Evolutionary conservation across 805 yeast genomes (phyloP).

Genomic region (Kodamaea hsintzibuensis): DNA sequence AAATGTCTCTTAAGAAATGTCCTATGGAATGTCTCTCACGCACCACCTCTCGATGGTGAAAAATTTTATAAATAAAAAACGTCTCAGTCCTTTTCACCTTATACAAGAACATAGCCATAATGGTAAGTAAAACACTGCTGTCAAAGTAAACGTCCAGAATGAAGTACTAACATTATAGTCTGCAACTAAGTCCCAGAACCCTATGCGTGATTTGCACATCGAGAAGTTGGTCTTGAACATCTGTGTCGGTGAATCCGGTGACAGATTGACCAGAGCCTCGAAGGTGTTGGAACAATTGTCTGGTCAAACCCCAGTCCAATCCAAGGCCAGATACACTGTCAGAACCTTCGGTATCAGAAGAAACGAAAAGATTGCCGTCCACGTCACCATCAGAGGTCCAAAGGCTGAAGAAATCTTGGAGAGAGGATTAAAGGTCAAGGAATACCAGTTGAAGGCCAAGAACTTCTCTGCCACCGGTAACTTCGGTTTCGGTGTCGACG

Average conservation of each 20-base stretch:
- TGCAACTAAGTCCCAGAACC: constrained; percentile 64
- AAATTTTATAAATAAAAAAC: constrained; percentile 14
- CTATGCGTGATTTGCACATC: constrained; percentile 98
- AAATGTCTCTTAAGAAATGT: no score
- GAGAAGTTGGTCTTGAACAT: constrained; percentile 99
- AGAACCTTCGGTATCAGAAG: constrained; percentile 99
- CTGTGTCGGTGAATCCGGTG: constrained; percentile 99
- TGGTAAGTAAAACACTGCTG: constrained; percentile 18
- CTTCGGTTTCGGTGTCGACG: constrained; percentile 99
- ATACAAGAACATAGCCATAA: constrained; percentile 20
- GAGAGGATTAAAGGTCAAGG: constrained; percentile 99
- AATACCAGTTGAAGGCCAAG: constrained; percentile 90
- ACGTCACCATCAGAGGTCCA: constrained; percentile 99
- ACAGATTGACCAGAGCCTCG: constrained; percentile 99
- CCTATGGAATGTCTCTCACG: neutral
- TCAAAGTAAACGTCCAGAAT: neutral
- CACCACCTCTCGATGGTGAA: constrained; percentile 10
- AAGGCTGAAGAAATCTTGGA: constrained; percentile 97
- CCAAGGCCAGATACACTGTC: constrained; percentile 99
- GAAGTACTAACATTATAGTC: neutral
- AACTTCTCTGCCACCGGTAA: constrained; percentile 99
- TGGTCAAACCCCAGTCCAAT: constrained; percentile 99
- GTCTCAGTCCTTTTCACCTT: constrained; percentile 11
- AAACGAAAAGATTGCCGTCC: constrained; percentile 99
- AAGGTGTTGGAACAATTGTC: constrained; percentile 99